A percentile compares a stretch with the other conserved stretches of the same genome.
These are phyloP conservation scores for Zygoascus sp. DNA, from an alignment of 1,139 yeast species.

Conservation along the genomic window DNA sequence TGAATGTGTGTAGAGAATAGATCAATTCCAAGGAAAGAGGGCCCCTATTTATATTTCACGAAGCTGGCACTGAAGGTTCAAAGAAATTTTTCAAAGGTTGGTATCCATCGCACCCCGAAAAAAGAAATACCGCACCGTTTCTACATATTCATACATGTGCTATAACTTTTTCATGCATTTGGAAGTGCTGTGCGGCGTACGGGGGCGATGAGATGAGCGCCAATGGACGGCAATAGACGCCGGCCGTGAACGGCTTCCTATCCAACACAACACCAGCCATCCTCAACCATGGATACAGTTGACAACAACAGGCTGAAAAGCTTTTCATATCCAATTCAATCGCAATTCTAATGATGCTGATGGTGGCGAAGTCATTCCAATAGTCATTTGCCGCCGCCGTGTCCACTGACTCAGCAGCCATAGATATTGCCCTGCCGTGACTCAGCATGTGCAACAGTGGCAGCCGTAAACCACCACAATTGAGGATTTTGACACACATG, in stretches of 20 bases:
- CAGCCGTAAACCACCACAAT: too few relatives aligned
- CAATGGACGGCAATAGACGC: background rate
- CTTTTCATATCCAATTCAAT: too few relatives aligned
- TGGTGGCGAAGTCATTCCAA: background rate
- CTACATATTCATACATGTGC: background rate
- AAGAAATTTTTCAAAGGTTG: background rate
- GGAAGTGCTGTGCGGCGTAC: background rate
- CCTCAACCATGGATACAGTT: background rate
- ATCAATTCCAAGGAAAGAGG: background rate
- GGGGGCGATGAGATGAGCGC: background rate
- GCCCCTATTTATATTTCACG: background rate
- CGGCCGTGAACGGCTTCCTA: background rate
- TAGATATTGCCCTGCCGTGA: too few relatives aligned
- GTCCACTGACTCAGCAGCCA: background rate
- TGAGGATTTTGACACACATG: too few relatives aligned
- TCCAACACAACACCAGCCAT: background rate
- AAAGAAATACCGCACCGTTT: background rate
- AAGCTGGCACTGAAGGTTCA: background rate
- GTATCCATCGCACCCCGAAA: background rate
- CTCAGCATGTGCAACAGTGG: background rate
- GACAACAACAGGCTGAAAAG: too few relatives aligned
- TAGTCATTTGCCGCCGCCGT: background rate
- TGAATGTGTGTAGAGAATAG: background rate
- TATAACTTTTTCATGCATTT: background rate
- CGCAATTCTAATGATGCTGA: too few relatives aligned